These are phyloP conservation scores for Linum trigynum DNA, from an alignment of 345 rosid species.

Conservation along the genomic window DNA sequence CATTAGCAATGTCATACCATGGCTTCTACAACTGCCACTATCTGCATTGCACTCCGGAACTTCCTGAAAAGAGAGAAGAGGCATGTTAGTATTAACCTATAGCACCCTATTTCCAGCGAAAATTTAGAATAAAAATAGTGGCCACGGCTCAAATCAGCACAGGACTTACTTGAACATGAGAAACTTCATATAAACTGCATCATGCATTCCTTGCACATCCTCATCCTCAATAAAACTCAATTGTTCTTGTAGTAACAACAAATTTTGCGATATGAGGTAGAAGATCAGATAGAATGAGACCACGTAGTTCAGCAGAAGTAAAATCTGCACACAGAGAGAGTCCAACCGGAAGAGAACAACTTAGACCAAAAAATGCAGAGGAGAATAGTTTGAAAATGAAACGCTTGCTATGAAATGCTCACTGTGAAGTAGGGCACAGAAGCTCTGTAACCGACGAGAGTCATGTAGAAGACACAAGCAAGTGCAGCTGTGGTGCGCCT, in stretches of 20 bases:
- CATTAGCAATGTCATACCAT: constrained; percentile 33
- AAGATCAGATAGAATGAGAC: constrained; percentile 74
- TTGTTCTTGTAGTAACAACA: constrained; percentile 56
- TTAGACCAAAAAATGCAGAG: neutral
- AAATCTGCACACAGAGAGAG: constrained; percentile 39
- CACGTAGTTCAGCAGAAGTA: constrained; percentile 69
- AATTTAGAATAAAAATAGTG: neutral
- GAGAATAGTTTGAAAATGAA: neutral
- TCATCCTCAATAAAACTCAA: constrained; percentile 68
- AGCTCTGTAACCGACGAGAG: constrained; percentile 90
- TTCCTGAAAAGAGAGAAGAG: constrained; percentile 38
- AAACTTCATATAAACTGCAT: constrained; percentile 68
- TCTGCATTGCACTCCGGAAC: constrained; percentile 87
- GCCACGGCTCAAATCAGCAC: neutral
- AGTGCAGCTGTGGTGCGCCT: constrained; percentile 77
- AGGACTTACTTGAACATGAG: constrained; percentile 74
- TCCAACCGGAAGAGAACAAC: constrained; percentile 2
- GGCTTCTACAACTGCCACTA: constrained; percentile 76
- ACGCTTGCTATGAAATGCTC: constrained; percentile 22
- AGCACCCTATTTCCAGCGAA: neutral
- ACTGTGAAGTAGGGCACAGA: constrained; percentile 86
- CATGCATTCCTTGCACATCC: constrained; percentile 72
- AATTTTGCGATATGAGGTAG: constrained; percentile 69
- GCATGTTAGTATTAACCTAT: neutral
- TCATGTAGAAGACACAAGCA: constrained; percentile 73